phyloP scores from a whole-genome alignment of 2,329 filamentous ascomycete species.

The Rutstroemia sp. region DNA sequence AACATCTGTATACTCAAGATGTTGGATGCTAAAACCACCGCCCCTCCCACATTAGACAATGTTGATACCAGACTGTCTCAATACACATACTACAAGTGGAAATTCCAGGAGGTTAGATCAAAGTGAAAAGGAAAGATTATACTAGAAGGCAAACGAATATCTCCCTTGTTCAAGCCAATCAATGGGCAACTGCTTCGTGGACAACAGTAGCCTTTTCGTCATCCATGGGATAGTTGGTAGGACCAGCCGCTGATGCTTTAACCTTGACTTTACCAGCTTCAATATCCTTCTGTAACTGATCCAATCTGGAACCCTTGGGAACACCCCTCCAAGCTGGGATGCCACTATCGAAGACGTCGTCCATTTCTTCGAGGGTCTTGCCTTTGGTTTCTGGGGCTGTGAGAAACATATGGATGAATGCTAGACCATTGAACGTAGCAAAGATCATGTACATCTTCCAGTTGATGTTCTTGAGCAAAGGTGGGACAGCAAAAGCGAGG shows the following conservation, averaged over 20 bases:
- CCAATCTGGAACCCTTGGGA: slow-evolving; percentile 37
- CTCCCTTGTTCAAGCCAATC: no score
- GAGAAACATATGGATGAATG: slow-evolving; percentile 51
- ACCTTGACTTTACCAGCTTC: slow-evolving; percentile 31
- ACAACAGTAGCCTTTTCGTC: not conserved
- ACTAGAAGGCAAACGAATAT: no score
- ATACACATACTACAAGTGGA: no score
- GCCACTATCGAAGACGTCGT: slow-evolving; percentile 60
- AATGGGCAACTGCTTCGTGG: no score
- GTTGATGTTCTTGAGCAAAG: slow-evolving; percentile 39
- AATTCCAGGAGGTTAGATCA: no score
- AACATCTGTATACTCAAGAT: no score
- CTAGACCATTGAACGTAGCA: slow-evolving; percentile 60
- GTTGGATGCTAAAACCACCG: no score
- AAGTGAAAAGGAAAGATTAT: no score
- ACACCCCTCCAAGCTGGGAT: slow-evolving; percentile 49
- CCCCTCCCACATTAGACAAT: no score
- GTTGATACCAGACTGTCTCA: no score
- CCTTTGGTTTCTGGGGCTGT: slow-evolving; percentile 62
- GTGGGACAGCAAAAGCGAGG: slow-evolving; percentile 46
- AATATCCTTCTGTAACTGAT: slow-evolving; percentile 41
- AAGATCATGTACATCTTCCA: slow-evolving; percentile 63
- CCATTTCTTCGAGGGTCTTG: slow-evolving; percentile 70
- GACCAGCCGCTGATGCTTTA: slow-evolving; percentile 10
- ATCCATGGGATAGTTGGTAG: not conserved